These are phyloP conservation scores for Colletotrichum shisoi DNA, from an alignment of 2,329 filamentous ascomycete species.

Conservation along the genomic window DNA sequence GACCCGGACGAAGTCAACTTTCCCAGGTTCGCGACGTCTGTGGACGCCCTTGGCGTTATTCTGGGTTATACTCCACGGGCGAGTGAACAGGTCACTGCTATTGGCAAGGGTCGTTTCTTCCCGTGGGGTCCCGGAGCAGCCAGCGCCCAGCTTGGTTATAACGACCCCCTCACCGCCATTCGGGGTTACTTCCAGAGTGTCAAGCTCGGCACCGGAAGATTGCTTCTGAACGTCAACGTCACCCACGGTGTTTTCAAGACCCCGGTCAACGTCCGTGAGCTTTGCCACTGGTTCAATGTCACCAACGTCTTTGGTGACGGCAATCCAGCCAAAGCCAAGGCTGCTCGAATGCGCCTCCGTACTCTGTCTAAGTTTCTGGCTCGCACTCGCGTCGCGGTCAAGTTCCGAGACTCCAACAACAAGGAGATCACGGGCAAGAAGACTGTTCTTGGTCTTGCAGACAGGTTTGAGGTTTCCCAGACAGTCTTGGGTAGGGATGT, in stretches of 20 bases:
- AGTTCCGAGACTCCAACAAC: conserved; percentile 43
- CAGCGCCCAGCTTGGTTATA: conserved; percentile 42
- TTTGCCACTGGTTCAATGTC: conserved; percentile 26
- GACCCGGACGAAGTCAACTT: conserved; percentile 50
- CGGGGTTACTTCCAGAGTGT: conserved; percentile 66
- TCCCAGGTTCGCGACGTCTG: conserved; percentile 58
- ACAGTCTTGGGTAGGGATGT: not conserved
- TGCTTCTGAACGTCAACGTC: conserved; percentile 65
- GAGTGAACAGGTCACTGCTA: conserved; percentile 48
- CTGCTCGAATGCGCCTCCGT: conserved; percentile 38
- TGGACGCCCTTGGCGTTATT: conserved; percentile 63
- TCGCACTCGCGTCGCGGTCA: conserved; percentile 52
- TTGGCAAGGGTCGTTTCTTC: conserved; percentile 61
- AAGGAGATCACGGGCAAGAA: conserved; percentile 39
- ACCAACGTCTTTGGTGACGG: conserved; percentile 29
- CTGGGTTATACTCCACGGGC: conserved; percentile 56
- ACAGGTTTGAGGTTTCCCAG: conserved; percentile 17
- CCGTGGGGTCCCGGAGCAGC: conserved; percentile 49
- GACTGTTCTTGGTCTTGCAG: conserved; percentile 44
- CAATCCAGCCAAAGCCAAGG: not conserved
- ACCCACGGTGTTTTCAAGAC: conserved; percentile 62
- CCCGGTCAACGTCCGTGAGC: conserved; percentile 47
- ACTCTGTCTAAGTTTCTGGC: conserved; percentile 50
- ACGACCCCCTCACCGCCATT: conserved; percentile 51
- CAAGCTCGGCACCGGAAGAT: conserved; percentile 60